phyloP scores from a whole-genome alignment of 202 grass and related monocot genomes.

The Panicum hallii region DNA sequence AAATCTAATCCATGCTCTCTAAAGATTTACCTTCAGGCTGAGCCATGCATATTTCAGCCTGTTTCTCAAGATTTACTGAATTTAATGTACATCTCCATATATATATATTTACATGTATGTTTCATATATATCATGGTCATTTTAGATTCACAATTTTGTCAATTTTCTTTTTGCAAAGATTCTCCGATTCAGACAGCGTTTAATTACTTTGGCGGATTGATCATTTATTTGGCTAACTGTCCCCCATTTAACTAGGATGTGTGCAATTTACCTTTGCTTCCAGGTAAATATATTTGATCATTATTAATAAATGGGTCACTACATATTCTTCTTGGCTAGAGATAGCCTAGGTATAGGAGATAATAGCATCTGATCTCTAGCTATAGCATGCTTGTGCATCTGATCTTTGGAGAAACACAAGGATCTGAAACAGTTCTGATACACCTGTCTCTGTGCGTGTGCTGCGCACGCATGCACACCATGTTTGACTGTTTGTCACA shows the following conservation, averaged over 20 bases:
- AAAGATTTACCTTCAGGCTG: background rate
- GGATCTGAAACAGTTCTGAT: background rate
- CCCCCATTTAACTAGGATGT: background rate
- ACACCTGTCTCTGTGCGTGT: background rate
- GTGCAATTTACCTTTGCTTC: background rate
- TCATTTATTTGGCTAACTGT: background rate
- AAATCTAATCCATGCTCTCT: background rate
- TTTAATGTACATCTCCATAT: background rate
- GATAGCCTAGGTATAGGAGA: too few species aligned
- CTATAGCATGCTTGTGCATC: background rate
- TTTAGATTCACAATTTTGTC: background rate
- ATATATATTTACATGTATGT: background rate
- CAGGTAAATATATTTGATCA: background rate
- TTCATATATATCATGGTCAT: background rate
- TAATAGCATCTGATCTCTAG: too few species aligned
- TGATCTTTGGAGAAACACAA: constrained; percentile 14
- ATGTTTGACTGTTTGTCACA: too few species aligned
- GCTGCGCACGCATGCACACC: background rate
- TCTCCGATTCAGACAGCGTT: background rate
- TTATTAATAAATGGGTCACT: background rate
- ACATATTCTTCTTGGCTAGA: background rate
- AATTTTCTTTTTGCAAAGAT: too few species aligned
- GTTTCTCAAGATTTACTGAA: background rate
- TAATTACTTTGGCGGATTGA: background rate
- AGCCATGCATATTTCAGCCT: background rate